Percentiles rank a stretch among this genome's conserved stretches.
Conservation (phyloP, 1,284 basidiomycete species). For the Ceratobasidium papillatum region DNA sequence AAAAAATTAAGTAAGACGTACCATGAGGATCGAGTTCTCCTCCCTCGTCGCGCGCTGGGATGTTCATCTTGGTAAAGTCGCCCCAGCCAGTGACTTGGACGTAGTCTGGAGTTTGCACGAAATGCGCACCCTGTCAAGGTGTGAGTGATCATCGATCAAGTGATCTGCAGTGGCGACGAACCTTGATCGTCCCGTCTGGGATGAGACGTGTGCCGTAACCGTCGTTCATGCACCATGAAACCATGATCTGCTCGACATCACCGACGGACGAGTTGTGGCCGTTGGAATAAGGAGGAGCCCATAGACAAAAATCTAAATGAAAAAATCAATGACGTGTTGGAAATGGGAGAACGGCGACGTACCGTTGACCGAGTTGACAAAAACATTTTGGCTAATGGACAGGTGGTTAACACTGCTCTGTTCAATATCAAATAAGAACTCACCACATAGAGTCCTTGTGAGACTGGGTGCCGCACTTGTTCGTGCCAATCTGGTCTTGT, state of each 20-base stretch:
- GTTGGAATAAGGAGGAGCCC: conserved; percentile 35
- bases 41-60: conserved; percentile 47
- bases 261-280: conserved; percentile 35
- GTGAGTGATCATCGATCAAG: neutral
- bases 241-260: conserved; percentile 45
- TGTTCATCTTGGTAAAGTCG: conserved; percentile 53
- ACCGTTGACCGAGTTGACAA: conserved; percentile 44
- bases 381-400: conserved; percentile 46
- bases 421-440: conserved; percentile 44
- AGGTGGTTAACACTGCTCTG: neutral
- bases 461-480: conserved; percentile 49
- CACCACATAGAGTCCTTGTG: conserved; percentile 48
- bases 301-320: conserved; percentile 16
- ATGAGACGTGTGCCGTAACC: conserved; percentile 49
- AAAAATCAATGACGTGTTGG: neutral
- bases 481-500: conserved; percentile 42
- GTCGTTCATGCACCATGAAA: conserved; percentile 50
- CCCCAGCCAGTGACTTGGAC: conserved; percentile 50
- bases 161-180: neutral
- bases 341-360: neutral
- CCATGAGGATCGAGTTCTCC: conserved; percentile 49
- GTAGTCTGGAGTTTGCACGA: conserved; percentile 48
- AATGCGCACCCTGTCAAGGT: conserved; percentile 46
- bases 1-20: conserved; percentile 36
- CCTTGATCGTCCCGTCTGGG: conserved; percentile 48